Evolutionary conservation across 208 protist species (phyloP), one percentile per base, ranked within the genome.

Genomic region (Leishmania tarentolae): DNA sequence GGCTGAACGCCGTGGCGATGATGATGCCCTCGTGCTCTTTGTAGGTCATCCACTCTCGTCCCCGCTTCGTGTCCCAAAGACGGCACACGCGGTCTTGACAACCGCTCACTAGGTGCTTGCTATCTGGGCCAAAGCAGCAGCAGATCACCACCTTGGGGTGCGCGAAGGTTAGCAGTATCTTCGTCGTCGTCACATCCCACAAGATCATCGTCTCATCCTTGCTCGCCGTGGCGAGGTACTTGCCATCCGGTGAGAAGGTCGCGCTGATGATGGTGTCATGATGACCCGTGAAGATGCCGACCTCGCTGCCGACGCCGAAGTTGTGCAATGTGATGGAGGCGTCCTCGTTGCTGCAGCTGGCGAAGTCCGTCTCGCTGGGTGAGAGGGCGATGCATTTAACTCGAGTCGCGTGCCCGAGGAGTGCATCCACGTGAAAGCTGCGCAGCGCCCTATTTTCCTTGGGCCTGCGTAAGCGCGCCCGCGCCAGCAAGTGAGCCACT

Each of bases 81-180:
- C 94, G 92, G 83, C 95, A 98, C 13, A 95, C 82, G 46, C 93
- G 91, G 84, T 98, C 95, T 72, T 98, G 94, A 76, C 93, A 98
- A 11, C 95, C 95, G 65, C 92, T 94, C 24, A 94, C 93, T 11
- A 98, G 73, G 65, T 86, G 90, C 77, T 93, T 95, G 84, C 91
- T 93, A 75, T 98, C 94, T 4, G 92, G 91, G n/a, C 84, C 84
- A 80, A 98, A 98, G 79, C 89, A 90, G 79, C 95, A 98, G 84
- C 95, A 98, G 76, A 98, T 97, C 35, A 97, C 94, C 44, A 96
- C 93, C 79, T 95, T 95, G 15, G 89, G 88, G 77, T 98, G 95
- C 65, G 86, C 75, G 50, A 96, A 93, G 59, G 87, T 90, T 21
- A 92, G 84, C 52, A 98, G 65, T 59, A 91, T 75, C 86, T 97